Conservation (phyloP, 2,329 filamentous ascomycete species). For the Amphichorda felina region DNA sequence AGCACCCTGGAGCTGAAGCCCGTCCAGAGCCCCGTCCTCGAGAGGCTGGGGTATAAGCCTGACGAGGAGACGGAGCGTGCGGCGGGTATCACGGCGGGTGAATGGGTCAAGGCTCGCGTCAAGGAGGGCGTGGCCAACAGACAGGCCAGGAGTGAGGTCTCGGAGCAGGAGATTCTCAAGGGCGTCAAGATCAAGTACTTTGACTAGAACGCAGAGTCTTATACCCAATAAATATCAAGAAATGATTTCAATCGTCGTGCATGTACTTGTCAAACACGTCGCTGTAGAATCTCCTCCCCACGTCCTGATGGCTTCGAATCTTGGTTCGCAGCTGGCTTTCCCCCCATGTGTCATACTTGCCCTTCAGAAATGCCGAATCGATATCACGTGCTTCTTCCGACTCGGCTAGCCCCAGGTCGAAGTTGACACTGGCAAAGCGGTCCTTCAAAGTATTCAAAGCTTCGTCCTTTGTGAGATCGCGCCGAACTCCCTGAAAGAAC, state of each 20-base stretch:
- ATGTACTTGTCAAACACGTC: slow-evolving; percentile 35
- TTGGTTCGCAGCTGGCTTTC: slow-evolving; percentile 42
- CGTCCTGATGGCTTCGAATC: slow-evolving; percentile 35
- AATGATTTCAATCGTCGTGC: slow-evolving; percentile 22
- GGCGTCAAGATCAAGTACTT: slow-evolving; percentile 20
- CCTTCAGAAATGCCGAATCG: slow-evolving; percentile 36
- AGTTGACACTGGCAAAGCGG: slow-evolving; percentile 19
- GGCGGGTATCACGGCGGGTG: slow-evolving; percentile 19
- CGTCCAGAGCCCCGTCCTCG: slow-evolving; percentile 16
- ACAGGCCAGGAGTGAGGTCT: slow-evolving; percentile 13
- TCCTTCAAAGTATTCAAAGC: slow-evolving; percentile 22
- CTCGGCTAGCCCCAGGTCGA: slow-evolving; percentile 11
- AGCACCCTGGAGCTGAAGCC: slow-evolving; percentile 18
- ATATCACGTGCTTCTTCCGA: slow-evolving; percentile 23
- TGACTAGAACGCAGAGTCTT: slow-evolving; percentile 11
- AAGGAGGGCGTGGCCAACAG: slow-evolving; percentile 7
- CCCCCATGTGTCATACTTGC: slow-evolving; percentile 41
- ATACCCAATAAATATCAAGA: too few relatives aligned
- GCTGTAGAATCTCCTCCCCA: slow-evolving; percentile 32
- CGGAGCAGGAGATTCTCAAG: slow-evolving; percentile 16
- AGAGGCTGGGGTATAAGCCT: slow-evolving; percentile 15
- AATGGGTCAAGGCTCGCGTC: slow-evolving; percentile 22
- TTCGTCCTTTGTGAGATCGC: slow-evolving; percentile 29
- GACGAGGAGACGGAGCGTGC: slow-evolving; percentile 10
- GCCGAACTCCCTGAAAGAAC: slow-evolving; percentile 36